Base-by-base conservation (phyloP, 169 alveolate species). In the Plasmodium ovale region DNA sequence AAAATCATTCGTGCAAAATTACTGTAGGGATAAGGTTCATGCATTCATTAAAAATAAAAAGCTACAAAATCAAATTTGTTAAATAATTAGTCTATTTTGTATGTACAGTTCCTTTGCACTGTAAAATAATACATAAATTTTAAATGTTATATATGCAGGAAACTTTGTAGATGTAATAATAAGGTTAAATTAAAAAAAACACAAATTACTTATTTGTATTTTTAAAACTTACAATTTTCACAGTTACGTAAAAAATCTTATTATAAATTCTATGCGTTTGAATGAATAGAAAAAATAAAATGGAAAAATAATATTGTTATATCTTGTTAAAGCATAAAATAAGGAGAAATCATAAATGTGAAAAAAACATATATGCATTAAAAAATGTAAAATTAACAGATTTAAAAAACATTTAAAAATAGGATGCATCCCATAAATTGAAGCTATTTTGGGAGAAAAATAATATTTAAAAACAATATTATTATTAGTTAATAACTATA, bases 371-470 rank as follows among this genome's bases (percentile, higher is more conserved):
- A n/a, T n/a, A 39, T 39, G 51, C 51, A 39, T 39, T 39, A 39
- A 6, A 39, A 39, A 9, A 5, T 39, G 5, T 39, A 6, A 39
- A 6, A 39, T 39, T 39, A 9, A 39, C n/a, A 9, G 51, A 39
- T 39, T 39, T 53, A 1, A 53, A 53, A 53, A 1, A 14, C 14
- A 16, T 9, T 53, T 29, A 53, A 53, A 53, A 16, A n/a, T 67
- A 37, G 42, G 42, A 67, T 33, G 60, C 77, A 67, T 37, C 59
- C 9, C 33, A 21, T 39, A 67, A 67, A 39, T 27, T 67, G 77
- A 67, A 67, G 35, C 58, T 25, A 67, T 67, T 67, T 67, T 7
- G 35, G 51, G 42, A 19, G 58, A 27, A 16, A 29, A 29, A 67
- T 35, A 67, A 25, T 37, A 21, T 49, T 49, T 67, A 37, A 16